Evolutionary conservation across 345 rosid genomes (phyloP).

Genomic region (Clarkia xantiana): DNA sequence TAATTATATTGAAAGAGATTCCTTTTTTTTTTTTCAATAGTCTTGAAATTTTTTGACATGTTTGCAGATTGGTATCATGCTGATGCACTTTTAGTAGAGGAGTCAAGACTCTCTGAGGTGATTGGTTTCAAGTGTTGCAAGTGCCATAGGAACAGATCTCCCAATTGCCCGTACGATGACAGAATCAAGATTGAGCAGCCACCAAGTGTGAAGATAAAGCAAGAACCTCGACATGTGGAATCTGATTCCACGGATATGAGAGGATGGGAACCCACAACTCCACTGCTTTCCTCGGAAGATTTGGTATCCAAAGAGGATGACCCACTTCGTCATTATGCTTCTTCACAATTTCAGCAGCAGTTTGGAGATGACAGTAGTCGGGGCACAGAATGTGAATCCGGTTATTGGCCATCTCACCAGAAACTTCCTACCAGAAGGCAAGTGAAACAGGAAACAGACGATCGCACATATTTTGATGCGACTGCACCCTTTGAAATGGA

Average conservation of each 20-base stretch:
- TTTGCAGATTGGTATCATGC: conserved; percentile 85
- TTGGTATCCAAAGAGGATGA: conserved; percentile 35
- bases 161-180: conserved; percentile 57
- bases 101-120: conserved; percentile 50
- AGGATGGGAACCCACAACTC: conserved; percentile 35
- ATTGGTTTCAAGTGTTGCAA: conserved; percentile 93
- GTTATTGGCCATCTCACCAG: conserved; percentile 22
- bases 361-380: no score
- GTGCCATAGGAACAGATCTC: conserved; percentile 77
- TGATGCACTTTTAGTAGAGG: conserved; percentile 65
- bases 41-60: not conserved
- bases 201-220: conserved; percentile 21
- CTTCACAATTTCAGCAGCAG: conserved; percentile 37
- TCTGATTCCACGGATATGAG: conserved; percentile 30
- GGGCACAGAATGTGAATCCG: not conserved
- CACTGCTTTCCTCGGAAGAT: conserved; percentile 25
- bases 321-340: conserved; percentile 47
- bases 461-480: conserved; percentile 14
- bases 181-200: conserved; percentile 23
- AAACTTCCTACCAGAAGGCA: conserved; percentile 82
- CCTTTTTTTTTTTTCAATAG: no score
- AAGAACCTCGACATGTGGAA: conserved; percentile 17
- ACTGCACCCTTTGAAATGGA: conserved; percentile 13
- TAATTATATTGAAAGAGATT: no score
- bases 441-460: conserved; percentile 33